A percentile compares a stretch with the other conserved stretches of the same genome.
Conservation (phyloP, 768 basidiomycete species). For the Psilocybe cyanescens region DNA sequence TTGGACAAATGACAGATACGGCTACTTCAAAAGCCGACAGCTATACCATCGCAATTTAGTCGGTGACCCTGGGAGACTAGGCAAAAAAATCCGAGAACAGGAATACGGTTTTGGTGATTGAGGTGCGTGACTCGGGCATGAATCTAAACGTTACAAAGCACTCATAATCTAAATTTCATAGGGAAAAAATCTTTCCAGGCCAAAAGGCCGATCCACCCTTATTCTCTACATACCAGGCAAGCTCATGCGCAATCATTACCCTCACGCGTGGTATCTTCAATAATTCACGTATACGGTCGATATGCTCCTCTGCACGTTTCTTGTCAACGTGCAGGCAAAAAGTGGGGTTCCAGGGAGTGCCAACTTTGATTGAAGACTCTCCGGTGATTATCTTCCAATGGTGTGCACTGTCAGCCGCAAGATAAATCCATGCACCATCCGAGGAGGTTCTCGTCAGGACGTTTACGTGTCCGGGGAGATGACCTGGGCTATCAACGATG, state of each 20-base stretch:
- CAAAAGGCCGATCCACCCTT: constrained; percentile 46
- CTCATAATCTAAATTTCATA: background rate
- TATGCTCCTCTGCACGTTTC: constrained; percentile 44
- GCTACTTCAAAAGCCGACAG: no score
- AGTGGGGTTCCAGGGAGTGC: constrained; percentile 27
- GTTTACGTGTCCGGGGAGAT: constrained; percentile 58
- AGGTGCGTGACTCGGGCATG: no score
- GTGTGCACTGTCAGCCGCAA: constrained; percentile 60
- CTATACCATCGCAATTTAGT: no score
- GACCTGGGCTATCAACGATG: constrained; percentile 60
- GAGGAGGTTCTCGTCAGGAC: constrained; percentile 58
- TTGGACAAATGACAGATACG: no score
- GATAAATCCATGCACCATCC: constrained; percentile 57
- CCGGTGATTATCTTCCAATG: constrained; percentile 53
- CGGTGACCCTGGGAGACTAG: no score
- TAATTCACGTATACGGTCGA: constrained; percentile 42
- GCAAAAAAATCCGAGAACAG: no score
- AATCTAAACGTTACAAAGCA: no score
- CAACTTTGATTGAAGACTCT: constrained; percentile 40
- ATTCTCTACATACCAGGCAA: constrained; percentile 52
- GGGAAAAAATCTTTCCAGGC: constrained; percentile 36
- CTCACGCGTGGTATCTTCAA: constrained; percentile 39
- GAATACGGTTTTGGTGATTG: no score
- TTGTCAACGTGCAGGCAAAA: constrained; percentile 48
- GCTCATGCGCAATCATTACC: constrained; percentile 59